Evolutionary conservation across 306 rosid species (phyloP).

Genomic region (Glycine latifolia): DNA sequence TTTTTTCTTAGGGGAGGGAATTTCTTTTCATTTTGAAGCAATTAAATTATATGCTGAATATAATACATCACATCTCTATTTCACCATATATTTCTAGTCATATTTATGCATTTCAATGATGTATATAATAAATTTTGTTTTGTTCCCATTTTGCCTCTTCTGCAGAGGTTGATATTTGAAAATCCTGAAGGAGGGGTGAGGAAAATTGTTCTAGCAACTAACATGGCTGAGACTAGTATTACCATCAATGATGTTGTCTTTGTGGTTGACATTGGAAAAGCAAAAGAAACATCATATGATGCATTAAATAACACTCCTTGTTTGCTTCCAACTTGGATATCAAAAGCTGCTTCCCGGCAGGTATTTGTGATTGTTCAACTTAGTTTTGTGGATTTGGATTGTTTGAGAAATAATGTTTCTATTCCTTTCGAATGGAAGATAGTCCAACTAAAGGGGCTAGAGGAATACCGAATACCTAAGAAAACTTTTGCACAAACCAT

Average conservation of each 20-base stretch:
- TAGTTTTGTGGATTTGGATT: conserved; percentile 34
- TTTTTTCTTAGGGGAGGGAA: neutral
- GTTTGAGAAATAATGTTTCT: conserved; percentile 16
- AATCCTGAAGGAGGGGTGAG: conserved; percentile 84
- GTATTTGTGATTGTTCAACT: conserved; percentile 55
- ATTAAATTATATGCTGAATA: conserved; percentile 5
- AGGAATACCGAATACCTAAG: conserved; percentile 4
- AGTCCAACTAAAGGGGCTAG: conserved; percentile 26
- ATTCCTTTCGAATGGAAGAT: conserved; percentile 27
- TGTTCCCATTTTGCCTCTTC: conserved; percentile 26
- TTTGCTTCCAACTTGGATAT: conserved; percentile 98
- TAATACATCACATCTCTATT: conserved; percentile 16
- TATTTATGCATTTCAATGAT: conserved; percentile 22
- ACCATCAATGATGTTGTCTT: conserved; percentile 93
- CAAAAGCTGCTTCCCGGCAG: conserved; percentile 95
- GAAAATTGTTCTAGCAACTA: conserved; percentile 94
- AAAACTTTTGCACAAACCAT: neutral
- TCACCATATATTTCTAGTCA: conserved; percentile 23
- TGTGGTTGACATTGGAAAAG: conserved; percentile 96
- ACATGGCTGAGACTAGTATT: conserved; percentile 98
- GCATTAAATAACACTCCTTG: conserved; percentile 99
- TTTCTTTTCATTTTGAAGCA: conserved; percentile 12
- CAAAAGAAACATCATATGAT: conserved; percentile 97
- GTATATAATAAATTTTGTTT: conserved; percentile 7
- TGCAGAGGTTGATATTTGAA: conserved; percentile 91